Base-by-base conservation (phyloP, 768 basidiomycete genomes). In the Phlebiopsis gigantea region DNA sequence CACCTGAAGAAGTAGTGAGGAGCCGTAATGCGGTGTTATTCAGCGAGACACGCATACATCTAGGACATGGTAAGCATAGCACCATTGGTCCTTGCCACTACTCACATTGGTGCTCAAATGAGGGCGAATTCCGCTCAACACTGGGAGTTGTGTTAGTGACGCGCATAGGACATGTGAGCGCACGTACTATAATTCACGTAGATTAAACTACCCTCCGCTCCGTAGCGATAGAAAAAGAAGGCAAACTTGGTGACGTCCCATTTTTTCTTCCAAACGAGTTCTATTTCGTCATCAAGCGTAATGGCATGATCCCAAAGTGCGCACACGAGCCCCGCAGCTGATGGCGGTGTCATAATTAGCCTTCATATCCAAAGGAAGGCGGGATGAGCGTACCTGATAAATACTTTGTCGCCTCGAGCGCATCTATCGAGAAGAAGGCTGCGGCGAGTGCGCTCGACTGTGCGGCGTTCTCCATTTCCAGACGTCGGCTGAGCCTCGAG, bases 101-200 rank as follows among this genome's bases (percentile, higher is more conserved):
- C 49, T 30, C 21, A 55, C 44, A 28, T 7, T 7, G 4, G 5
- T 17, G 19, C 34, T 22, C 4, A 56, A 10, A n/a, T n/a, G 19
- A 4, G 56, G 56, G 3, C 41, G 31, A 12, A 59, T 42, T 5
- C 57, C 57, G 15, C 55, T 19, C 10, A 59, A 44, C 21, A 55
- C 57, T 59, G 41, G 8, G 15, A 30, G 8, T 14, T 21, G 28
- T 45, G 21, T 7, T 19, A 19, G 17, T 7, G 46, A 21, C 10
- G 6, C 44, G 10, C 22, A 15, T 2, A 22, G 8, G 22, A 46
- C 12, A 31, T 19, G 19, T 22, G 42, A 29, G 17, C 3, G 28
- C 19, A 39, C 57, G 4, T 30, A 59, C 57, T 55, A 46, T 59
- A 59, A 15, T 43, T 30, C 6, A 55, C 53, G 31, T 59, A 59